phyloP scores from a whole-genome alignment of 2,329 filamentous ascomycete genomes.

The Penicillium hesseltinei region DNA sequence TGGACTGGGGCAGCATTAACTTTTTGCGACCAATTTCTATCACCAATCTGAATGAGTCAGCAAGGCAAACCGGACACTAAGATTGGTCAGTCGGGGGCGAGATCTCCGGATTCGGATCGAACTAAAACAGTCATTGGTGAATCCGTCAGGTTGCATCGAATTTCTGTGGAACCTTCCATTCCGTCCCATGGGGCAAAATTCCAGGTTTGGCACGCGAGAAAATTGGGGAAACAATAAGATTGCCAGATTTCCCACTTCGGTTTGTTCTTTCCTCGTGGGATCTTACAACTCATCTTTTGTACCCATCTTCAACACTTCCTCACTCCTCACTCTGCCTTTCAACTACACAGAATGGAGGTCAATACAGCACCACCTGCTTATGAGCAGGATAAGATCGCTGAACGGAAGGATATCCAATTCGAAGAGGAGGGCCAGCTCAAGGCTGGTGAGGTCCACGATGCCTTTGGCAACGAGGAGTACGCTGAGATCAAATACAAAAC shows the following conservation, averaged over 20 bases:
- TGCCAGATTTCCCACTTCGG: background rate
- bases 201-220: background rate
- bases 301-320: background rate
- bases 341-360: conserved; percentile 19
- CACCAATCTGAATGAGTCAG: conserved; percentile 12
- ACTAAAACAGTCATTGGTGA: conserved; percentile 4
- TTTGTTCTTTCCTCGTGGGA: background rate
- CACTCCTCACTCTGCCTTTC: background rate
- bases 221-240: conserved; percentile 3
- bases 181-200: conserved; percentile 1
- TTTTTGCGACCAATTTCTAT: conserved; percentile 1
- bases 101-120: conserved; percentile 2
- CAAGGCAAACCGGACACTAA: background rate
- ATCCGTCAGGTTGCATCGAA: background rate
- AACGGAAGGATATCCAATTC: conserved; percentile 12
- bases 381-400: conserved; percentile 22
- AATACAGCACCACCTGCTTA: conserved; percentile 18
- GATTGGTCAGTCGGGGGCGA: background rate
- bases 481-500: conserved; percentile 29
- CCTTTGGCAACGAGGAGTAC: conserved; percentile 27
- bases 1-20: background rate
- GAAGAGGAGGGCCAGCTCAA: conserved; percentile 23
- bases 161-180: conserved; percentile 6
- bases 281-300: background rate
- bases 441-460: conserved; percentile 24